A percentile compares a stretch with the other conserved stretches of the same genome.
Conservation (phyloP, 2,329 filamentous ascomycete genomes). For the Pseudogymnoascus sp. region DNA sequence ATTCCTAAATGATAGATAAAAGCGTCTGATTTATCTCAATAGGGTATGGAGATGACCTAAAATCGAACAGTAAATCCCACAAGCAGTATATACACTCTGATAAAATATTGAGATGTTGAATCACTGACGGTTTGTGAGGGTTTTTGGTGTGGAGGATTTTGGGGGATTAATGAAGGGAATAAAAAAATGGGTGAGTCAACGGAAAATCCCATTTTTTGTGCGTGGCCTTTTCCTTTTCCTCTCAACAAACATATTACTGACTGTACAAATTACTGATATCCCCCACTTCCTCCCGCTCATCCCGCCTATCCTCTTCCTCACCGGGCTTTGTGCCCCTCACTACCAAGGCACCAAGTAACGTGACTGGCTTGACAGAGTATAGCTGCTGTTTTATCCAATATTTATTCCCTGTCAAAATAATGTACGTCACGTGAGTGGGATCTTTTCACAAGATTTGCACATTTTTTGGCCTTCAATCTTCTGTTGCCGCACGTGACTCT, state of each 20-base stretch:
- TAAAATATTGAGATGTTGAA: slow-evolving; percentile 3
- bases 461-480: neutral
- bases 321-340: neutral
- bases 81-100: neutral
- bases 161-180: neutral
- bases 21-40: neutral
- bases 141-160: neutral
- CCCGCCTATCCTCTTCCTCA: slow-evolving; percentile 4
- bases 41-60: neutral
- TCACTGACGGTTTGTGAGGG: neutral
- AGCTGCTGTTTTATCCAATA: neutral
- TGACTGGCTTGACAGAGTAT: slow-evolving; percentile 6
- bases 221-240: neutral
- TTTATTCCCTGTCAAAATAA: neutral
- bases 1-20: slow-evolving; percentile 5
- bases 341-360: neutral
- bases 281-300: slow-evolving; percentile 1
- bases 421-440: neutral
- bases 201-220: slow-evolving; percentile 8
- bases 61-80: neutral
- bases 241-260: neutral
- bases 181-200: slow-evolving; percentile 6
- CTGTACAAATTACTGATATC: slow-evolving; percentile 7
- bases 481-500: neutral
- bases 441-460: neutral